phyloP scores from a whole-genome alignment of 352 stramenopile species.

The Pythium aristosporum region DNA sequence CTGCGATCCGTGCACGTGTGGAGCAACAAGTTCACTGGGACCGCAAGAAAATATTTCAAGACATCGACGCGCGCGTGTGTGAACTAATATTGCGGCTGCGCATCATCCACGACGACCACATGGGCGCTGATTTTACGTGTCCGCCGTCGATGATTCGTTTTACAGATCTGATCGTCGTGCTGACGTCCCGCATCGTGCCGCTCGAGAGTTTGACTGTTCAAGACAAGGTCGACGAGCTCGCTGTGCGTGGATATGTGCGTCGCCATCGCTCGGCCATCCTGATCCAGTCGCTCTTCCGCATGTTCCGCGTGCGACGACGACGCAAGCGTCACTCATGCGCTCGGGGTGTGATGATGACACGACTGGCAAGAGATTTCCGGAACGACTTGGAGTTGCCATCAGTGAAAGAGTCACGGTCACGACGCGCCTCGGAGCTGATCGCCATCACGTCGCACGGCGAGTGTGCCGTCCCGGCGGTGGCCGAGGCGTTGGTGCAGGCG shows the following conservation, averaged over 20 bases:
- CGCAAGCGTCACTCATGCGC: conserved; percentile 15
- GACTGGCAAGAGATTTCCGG: background rate
- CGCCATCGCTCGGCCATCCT: conserved; percentile 56
- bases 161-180: conserved; percentile 66
- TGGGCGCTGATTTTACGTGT: conserved; percentile 40
- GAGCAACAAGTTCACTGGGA: conserved; percentile 40
- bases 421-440: conserved; percentile 8
- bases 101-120: conserved; percentile 55
- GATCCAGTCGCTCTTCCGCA: conserved; percentile 65
- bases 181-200: conserved; percentile 65
- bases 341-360: conserved; percentile 3
- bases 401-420: conserved; percentile 16
- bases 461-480: background rate
- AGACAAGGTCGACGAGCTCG: conserved; percentile 83
- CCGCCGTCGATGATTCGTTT: conserved; percentile 74
- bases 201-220: conserved; percentile 72
- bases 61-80: conserved; percentile 64
- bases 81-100: conserved; percentile 67
- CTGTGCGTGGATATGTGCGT: conserved; percentile 65
- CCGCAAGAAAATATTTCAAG: conserved; percentile 57
- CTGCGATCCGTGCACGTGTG: conserved; percentile 38
- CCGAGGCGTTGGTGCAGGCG: conserved; percentile 7
- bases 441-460: background rate
- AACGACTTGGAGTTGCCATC: background rate
- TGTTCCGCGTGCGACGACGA: conserved; percentile 46